A percentile compares a stretch with the other conserved stretches of the same genome.
Conservation (phyloP, 2,329 filamentous ascomycete species). For the Sclerotinia trifoliorum region DNA sequence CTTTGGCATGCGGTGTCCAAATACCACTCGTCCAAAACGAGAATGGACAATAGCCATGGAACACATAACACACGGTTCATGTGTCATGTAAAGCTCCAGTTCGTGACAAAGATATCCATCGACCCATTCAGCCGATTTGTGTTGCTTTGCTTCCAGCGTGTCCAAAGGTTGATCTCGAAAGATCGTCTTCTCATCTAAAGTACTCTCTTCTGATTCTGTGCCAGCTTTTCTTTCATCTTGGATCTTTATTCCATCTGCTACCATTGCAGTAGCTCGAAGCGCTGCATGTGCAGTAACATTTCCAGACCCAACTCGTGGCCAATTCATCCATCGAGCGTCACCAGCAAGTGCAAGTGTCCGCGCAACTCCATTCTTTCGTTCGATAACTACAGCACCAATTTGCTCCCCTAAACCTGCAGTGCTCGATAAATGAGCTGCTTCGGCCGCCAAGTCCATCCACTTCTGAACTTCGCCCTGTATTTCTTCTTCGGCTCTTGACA, state of each 20-base stretch:
- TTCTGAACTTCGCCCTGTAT: constrained; percentile 61
- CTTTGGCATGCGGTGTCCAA: constrained; percentile 72
- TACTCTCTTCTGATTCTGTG: constrained; percentile 40
- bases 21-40: constrained; percentile 82
- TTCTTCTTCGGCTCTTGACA: constrained; percentile 67
- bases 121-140: constrained; percentile 60
- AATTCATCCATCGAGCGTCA: constrained; percentile 68
- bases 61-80: constrained; percentile 96
- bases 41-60: constrained; percentile 96
- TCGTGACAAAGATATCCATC: constrained; percentile 93
- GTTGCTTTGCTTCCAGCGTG: constrained; percentile 56
- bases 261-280: constrained; percentile 78
- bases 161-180: constrained; percentile 69
- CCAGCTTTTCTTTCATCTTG: constrained; percentile 30
- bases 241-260: constrained; percentile 57
- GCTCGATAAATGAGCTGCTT: constrained; percentile 60
- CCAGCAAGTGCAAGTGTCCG: constrained; percentile 68
- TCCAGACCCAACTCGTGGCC: constrained; percentile 51
- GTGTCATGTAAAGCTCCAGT: constrained; percentile 88
- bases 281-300: constrained; percentile 79
- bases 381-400: constrained; percentile 74
- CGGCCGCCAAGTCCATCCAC: constrained; percentile 67
- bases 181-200: constrained; percentile 43
- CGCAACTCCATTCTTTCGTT: constrained; percentile 43
- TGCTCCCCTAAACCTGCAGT: constrained; percentile 61